Evolutionary conservation across 2,329 filamentous ascomycete species (phyloP), one percentile per base, ranked within the genome.

Genomic region (Drechslerella coelobrocha): DNA sequence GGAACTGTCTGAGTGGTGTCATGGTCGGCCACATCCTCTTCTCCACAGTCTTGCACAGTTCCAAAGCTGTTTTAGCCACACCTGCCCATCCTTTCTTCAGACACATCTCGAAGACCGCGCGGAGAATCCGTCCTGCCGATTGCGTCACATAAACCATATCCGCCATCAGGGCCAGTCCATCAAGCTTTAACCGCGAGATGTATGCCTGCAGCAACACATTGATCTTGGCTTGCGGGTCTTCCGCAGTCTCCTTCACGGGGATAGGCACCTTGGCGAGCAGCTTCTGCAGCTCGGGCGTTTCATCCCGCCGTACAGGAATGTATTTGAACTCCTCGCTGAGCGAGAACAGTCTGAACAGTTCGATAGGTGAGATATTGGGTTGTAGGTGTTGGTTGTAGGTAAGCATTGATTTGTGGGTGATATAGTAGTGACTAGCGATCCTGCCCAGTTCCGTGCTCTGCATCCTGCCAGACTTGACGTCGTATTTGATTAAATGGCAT

Each of bases 11-110:
- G 29, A 99, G 83, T 9, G 95, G 94, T 37, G 91, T 91, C 94
- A 97, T 99, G 4, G 93, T 97, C 12, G 93, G 92, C 94, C 94
- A 99, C 95, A 99, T 99, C 53, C 95, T 86, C 83, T 96, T 96
- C 82, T 99, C 94, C 0, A 93, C 94, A 91, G 96, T 97, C 82
- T 99, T 99, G 81, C 95, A 99, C 57, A 99, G 84, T 76, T 96
- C 91, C 43, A 99, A 83, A 0, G 94, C 92, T 72, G 89, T 91
- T 81, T 94, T 96, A 7, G 94, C 91, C 2, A 97, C 94, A 14
- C 88, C 89, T 0, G 94, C 87, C 93, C 93, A 99, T 31, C 93
- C 93, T 80, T 97, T 97, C 81, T 93, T 96, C 74, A 99, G 81
- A n/a, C 90, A 89, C 60, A 99, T 97, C 80, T 99, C 95, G 74